Evolutionary conservation across 2,329 filamentous ascomycete species (phyloP).

Genomic region (Blumeria graminis): DNA sequence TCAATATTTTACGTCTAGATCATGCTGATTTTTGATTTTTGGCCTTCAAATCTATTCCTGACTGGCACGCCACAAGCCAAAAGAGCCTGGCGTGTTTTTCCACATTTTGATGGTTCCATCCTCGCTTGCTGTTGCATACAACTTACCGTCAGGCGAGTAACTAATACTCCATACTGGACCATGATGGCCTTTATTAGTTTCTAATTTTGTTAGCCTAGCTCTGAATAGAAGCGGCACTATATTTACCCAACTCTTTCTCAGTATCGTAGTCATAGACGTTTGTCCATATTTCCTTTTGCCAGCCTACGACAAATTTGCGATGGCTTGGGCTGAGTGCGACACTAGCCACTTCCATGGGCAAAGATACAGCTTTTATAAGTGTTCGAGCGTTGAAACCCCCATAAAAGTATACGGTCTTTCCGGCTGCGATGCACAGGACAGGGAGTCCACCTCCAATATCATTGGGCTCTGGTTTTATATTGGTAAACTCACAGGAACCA

Average conservation of each 20-base stretch:
- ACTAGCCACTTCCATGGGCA: constrained; percentile 70
- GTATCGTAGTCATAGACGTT: constrained; percentile 76
- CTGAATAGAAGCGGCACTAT: neutral
- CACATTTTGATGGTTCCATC: constrained; percentile 93
- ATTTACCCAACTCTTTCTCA: constrained; percentile 48
- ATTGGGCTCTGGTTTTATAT: constrained; percentile 32
- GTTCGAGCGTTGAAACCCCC: constrained; percentile 46
- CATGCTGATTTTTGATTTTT: too few relatives aligned
- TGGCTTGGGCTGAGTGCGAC: constrained; percentile 67
- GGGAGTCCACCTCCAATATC: constrained; percentile 44
- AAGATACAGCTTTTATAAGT: constrained; percentile 53
- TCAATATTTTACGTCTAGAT: too few relatives aligned
- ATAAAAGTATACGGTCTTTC: constrained; percentile 85
- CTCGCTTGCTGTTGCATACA: constrained; percentile 91
- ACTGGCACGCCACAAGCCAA: constrained; percentile 29
- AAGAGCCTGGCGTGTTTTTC: constrained; percentile 44
- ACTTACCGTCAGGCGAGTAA: constrained; percentile 83
- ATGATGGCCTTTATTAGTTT: constrained; percentile 90
- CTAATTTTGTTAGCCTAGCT: constrained; percentile 19
- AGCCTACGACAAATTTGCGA: constrained; percentile 69
- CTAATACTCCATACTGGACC: constrained; percentile 91
- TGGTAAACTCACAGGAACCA: constrained; percentile 71
- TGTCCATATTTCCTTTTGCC: constrained; percentile 89
- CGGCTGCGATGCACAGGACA: constrained; percentile 75
- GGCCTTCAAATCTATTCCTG: constrained; percentile 3